Base-by-base conservation (phyloP, 1,284 basidiomycete species). In the Irpex sp. region DNA sequence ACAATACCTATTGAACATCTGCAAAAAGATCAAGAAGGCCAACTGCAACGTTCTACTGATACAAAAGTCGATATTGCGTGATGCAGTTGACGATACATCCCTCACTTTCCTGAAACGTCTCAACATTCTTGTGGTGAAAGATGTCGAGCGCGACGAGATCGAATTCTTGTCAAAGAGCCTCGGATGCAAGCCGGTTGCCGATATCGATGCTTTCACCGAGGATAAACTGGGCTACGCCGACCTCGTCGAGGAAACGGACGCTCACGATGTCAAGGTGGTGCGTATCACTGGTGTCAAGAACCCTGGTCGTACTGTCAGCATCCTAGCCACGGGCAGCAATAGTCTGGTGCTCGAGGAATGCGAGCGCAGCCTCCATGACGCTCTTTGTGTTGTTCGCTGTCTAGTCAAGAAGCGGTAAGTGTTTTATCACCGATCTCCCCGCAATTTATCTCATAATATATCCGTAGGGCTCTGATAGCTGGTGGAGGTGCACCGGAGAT, bases 21-120 rank as follows among this genome's bases (percentile, higher is more conserved):
- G 95, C 88, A 99, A 99, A 79, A 96, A 95, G 79, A 99, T 99
- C 81, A 99, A 98, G 78, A 98, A 98, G 80, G 91, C 95, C 9
- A 97, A 97, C 68, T 99, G 97, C 86, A 99, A 99, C 73, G 97
- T 98, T 54, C 87, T 99, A 43, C 86, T 99, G 54, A 95, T 99
- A 72, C 97, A 99, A 82, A 99, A 99, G 78, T 98, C 96, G 47
- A 99, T 99, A 73, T 85, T 99, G 35, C 94, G 97, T 63, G 97
- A 99, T 74, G 97, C 97, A 19, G 95, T 98, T 65, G 98, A 97
- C 76, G 97, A 99, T 68, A 91, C 96, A 19, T 97, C 97, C n/a
- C 89, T 99, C 66, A 96, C 95, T 77, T 98, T 98, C 86, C 88
- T 99, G 67, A 95, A 98, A 73, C 94, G 96, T 70, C 89, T 99